Evolutionary conservation across 345 rosid genomes (phyloP).

Genomic region (Acer negundo): DNA sequence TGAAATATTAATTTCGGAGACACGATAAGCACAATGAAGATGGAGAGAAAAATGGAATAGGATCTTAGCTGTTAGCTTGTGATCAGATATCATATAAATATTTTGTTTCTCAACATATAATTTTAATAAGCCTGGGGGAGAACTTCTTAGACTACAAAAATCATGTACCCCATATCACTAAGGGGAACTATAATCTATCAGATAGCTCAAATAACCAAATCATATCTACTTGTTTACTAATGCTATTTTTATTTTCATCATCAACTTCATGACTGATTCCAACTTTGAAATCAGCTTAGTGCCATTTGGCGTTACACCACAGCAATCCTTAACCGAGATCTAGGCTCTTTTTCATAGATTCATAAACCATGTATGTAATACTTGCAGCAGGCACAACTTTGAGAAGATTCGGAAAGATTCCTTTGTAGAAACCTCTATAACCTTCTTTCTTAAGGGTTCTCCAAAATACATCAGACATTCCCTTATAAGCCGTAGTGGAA

Average conservation of each 20-base stretch:
- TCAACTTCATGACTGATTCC: slow-evolving; percentile 19
- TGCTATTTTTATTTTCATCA: slow-evolving; percentile 25
- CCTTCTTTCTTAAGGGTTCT: slow-evolving; percentile 81
- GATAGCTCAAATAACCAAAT: slow-evolving; percentile 36
- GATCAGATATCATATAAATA: slow-evolving; percentile 13
- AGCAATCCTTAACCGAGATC: slow-evolving; percentile 45
- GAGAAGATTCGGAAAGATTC: slow-evolving; percentile 88
- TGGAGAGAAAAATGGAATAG: slow-evolving; percentile 2
- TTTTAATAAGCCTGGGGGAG: slow-evolving; percentile 32
- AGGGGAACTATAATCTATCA: slow-evolving; percentile 34
- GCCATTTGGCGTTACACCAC: neutral
- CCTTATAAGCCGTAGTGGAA: slow-evolving; percentile 51
- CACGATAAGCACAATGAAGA: neutral
- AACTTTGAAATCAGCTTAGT: slow-evolving; percentile 15
- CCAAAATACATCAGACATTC: slow-evolving; percentile 83
- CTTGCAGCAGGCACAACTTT: slow-evolving; percentile 64
- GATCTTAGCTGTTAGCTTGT: slow-evolving; percentile 9
- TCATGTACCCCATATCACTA: slow-evolving; percentile 30
- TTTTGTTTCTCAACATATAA: slow-evolving; percentile 25
- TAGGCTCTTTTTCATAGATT: slow-evolving; percentile 85
- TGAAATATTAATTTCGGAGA: no score
- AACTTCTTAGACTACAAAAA: slow-evolving; percentile 33
- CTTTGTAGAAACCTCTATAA: slow-evolving; percentile 85
- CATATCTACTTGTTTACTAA: slow-evolving; percentile 26
- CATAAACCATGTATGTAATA: slow-evolving; percentile 62